Evolutionary conservation across 2,329 filamentous ascomycete genomes (phyloP), one percentile per base, ranked within the genome.

Genomic region (Penicillium frequentans): DNA sequence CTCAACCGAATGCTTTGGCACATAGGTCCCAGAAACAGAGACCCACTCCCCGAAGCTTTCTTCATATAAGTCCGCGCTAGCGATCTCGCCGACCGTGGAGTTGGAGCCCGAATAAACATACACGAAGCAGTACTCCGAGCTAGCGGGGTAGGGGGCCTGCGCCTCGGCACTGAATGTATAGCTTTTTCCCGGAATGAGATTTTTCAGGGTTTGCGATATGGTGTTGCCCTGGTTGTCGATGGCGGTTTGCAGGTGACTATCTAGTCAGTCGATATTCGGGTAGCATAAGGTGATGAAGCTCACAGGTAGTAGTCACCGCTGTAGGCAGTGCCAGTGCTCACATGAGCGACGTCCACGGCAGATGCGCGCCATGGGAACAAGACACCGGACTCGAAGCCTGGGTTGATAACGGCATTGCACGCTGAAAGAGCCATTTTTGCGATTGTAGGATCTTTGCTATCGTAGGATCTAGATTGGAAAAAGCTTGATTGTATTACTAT

Each of bases 261-360:
- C 6, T 27, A 29, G 43, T 37, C 3, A 35, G 23, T 46, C 19
- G 21, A 21, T 14, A 23, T 13, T 14, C 13, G 11, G 39, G 7
- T n/a, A 3, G 14, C 43, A 16, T 5, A 8, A 29, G 10, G 27
- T 23, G 26, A 13, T 33, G 21, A 16, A 19, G 23, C 57, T 39
- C 50, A 68, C 65, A 68, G 58, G 35, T 62, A 67, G 50, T 63
- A 63, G 7, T 64, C 46, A 11, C 65, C 66, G 24, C 51, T 51
- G 33, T 63, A 65, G 16, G 61, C 59, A 9, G 58, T 57, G 1
- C 55, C 61, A 37, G 57, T 66, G 46, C 49, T 64, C 4, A 67
- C 54, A 21, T 55, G 57, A 19, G 63, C 65, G 11, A 64, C 58
- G 23, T 66, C 58, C 8, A 63, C 52, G 14, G 57, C 59, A 7